These are phyloP conservation scores for Stygiomarasmius scandens DNA, from an alignment of 1,284 basidiomycete genomes.

Conservation along the genomic window DNA sequence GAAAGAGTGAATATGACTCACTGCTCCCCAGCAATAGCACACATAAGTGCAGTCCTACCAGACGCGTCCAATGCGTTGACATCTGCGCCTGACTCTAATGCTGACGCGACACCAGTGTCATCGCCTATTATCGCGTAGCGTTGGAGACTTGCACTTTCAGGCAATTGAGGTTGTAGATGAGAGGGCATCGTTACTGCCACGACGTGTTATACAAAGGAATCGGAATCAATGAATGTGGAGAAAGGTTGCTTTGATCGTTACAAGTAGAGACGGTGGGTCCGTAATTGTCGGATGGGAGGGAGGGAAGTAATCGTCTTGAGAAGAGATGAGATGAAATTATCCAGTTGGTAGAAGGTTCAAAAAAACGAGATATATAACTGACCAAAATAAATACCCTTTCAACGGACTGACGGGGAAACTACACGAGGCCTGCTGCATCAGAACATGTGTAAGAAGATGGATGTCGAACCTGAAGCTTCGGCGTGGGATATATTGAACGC, in stretches of 20 bases:
- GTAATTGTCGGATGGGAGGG: not conserved
- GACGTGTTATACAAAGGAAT: not conserved
- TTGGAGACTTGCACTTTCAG: conserved; percentile 55
- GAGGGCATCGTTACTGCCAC: conserved; percentile 12
- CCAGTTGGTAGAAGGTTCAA: not conserved
- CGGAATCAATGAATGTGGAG: not conserved
- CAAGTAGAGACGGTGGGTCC: not conserved
- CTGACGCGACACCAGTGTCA: conserved; percentile 50
- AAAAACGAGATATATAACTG: not conserved
- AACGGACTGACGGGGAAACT: not conserved
- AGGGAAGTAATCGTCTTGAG: not conserved
- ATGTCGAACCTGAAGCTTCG: not conserved
- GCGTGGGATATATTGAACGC: not conserved
- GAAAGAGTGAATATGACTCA: conserved; percentile 34
- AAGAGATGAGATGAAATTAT: not conserved
- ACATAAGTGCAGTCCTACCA: conserved; percentile 64
- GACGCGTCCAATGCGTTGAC: conserved; percentile 62
- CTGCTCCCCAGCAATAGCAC: conserved; percentile 71
- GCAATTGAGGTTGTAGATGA: conserved; percentile 28
- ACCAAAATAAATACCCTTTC: not conserved
- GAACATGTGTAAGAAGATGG: not conserved
- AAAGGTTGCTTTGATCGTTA: not conserved
- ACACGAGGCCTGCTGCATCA: not conserved
- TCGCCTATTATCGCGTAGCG: conserved; percentile 60
- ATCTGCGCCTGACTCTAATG: conserved; percentile 63